Percentiles rank a stretch among this genome's conserved stretches.
Conservation (phyloP, 495 filamentous ascomycete species). For the Aspergillus homomorphus region DNA sequence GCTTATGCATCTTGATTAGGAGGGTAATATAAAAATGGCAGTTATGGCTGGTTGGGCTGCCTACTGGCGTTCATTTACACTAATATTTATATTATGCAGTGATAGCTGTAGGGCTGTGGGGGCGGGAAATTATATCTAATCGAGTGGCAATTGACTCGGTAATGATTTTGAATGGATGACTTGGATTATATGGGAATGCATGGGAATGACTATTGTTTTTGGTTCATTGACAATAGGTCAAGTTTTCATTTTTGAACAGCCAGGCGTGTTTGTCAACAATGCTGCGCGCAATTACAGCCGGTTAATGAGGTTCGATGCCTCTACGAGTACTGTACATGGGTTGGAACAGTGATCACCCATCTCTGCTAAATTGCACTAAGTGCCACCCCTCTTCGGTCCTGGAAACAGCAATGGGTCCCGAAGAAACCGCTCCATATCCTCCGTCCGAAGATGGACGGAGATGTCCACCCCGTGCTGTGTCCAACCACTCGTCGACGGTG, state of each 20-base stretch:
- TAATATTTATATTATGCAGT: not conserved
- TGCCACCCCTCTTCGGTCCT: no score
- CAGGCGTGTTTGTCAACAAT: no score
- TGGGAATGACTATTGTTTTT: no score
- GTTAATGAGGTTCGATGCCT: not conserved
- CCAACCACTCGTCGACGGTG: conserved; percentile 13
- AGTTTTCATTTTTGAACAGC: no score
- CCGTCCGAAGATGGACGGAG: conserved; percentile 21
- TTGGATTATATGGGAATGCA: no score
- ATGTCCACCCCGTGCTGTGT: conserved; percentile 27
- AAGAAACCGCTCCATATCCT: conserved; percentile 28
- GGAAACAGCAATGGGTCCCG: conserved; percentile 9
- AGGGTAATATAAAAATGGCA: not conserved
- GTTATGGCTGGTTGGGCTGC: not conserved
- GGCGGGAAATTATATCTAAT: not conserved
- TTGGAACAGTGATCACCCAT: no score
- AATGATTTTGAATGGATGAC: not conserved
- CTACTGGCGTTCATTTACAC: not conserved
- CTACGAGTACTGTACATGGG: not conserved
- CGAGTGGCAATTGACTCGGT: not conserved
- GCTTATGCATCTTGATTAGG: not conserved
- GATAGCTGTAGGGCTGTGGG: not conserved
- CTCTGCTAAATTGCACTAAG: no score
- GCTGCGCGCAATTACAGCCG: no score
- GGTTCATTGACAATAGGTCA: no score